phyloP scores from a whole-genome alignment of 2,329 filamentous ascomycete species.

The Sclerotinia nivalis region DNA sequence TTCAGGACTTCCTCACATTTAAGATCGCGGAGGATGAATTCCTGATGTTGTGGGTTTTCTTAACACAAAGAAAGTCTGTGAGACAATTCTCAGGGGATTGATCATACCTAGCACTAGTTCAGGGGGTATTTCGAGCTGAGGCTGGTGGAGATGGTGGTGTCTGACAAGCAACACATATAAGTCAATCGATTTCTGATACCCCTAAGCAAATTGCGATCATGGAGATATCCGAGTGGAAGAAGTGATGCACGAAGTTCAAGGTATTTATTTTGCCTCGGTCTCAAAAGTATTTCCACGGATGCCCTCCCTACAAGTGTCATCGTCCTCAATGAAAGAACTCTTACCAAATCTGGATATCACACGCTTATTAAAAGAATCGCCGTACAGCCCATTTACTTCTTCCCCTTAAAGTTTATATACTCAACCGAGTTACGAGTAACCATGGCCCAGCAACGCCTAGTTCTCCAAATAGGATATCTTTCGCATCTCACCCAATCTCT shows the following conservation, averaged over 20 bases:
- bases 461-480: constrained; percentile 43
- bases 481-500: constrained; percentile 91
- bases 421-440: background rate
- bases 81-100: background rate
- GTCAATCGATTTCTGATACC: background rate
- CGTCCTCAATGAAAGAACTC: background rate
- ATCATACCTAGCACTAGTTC: background rate
- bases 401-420: background rate
- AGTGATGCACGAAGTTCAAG: background rate
- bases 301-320: background rate
- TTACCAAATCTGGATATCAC: constrained; percentile 15
- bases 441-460: background rate
- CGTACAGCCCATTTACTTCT: background rate
- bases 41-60: background rate
- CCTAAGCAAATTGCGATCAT: background rate
- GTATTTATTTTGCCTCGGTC: background rate
- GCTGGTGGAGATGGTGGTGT: background rate
- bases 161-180: background rate
- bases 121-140: background rate
- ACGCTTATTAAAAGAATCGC: constrained; percentile 8
- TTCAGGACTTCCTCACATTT: background rate
- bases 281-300: background rate
- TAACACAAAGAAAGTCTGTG: background rate
- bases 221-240: background rate
- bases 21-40: background rate